Base-by-base conservation (phyloP, 306 rosid species). In the Pyrus pyrifolia region DNA sequence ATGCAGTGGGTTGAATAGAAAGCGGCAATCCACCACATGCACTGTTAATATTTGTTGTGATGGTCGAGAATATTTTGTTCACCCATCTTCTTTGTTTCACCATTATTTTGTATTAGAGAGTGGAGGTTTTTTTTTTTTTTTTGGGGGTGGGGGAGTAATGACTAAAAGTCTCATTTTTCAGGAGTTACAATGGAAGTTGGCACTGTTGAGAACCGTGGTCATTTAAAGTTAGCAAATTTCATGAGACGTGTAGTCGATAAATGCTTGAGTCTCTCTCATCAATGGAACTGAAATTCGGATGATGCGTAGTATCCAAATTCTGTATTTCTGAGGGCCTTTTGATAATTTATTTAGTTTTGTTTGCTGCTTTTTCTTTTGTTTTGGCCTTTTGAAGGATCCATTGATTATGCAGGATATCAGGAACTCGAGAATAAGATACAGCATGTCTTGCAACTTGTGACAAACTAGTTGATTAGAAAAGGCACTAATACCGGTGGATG, bases 391-490 rank as follows among this genome's bases (percentile, higher is more conserved):
- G 67, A 70, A 21, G 79, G 73, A n/a, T 69, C 73, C 68, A 19
- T 55, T 80, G 76, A 79, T 63, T 21, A 71, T 81, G 81, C 86
- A 83, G 90, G 82, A 78, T 81, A 57, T 27, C 38, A 70, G 27
- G 44, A 45, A 75, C 67, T 74, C 68, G 71, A 58, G 35, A 58
- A 14, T 62, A 38, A 19, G 67, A 44, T 45, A 4, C 12, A 66
- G 29, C 6, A 74, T 67, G 71, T 55, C 30, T 42, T 64, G 58
- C 78, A 71, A 80, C 42, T 75, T 31, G 57, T 84, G 76, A 73
- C 70, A 81, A 62, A 81, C 82, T 62, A 80, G 73, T 64, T 77
- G 68, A 80, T 74, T 76, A 83, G 70, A 67, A 75, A 77, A 60
- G 78, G 70, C 67, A 76, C 74, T 70, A 40, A 33, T 61, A 64